Evolutionary conservation across 441 rosid species (phyloP), one percentile per base, ranked within the genome.

Genomic region (Isatis lusitanica): DNA sequence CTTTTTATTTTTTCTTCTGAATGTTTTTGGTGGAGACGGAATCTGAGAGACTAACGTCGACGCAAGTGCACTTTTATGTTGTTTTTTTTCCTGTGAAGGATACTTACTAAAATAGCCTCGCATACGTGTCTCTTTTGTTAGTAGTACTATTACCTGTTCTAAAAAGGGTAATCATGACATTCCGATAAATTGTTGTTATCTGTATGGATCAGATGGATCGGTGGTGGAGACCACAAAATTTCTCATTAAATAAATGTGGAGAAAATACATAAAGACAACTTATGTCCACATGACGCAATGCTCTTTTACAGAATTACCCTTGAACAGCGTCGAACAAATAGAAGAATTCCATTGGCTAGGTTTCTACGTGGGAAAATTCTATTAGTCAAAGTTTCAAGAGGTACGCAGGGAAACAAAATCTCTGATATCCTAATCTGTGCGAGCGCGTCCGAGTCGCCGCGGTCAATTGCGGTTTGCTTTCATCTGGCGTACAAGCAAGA

Each of bases 171-270:
- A 0, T 74, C 74, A 3, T 11, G 92, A 74, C 82, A 48, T 71
- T 43, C 5, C 0, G n/a, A 0, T 0, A 1, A 48, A 18, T 50
- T 40, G 52, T 31, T 7, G 12, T 2, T 38, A 36, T 16, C 16
- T 39, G 47, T 58, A 44, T 61, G 80, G 82, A 84, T 83, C 46
- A 58, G 59, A 79, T 73, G 62, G 78, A 81, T 74, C 82, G 80
- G 78, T 55, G 50, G 72, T 79, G 84, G 84, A n/a, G 63, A 82
- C 77, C 62, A 38, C 6, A 10, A 5, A 9, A 2, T 38, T 11
- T 16, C 5, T 17, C 50, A 40, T 56, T 40, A 40, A 46, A 62
- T 16, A 79, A 83, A 78, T 30, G 86, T 74, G 87, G 74, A 48
- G 53, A 75, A 26, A 73, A 68, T 57, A 0, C 38, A 68, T 68